These are phyloP conservation scores for Bruguiera gymnorhiza DNA, from an alignment of 345 rosid species.

Conservation along the genomic window DNA sequence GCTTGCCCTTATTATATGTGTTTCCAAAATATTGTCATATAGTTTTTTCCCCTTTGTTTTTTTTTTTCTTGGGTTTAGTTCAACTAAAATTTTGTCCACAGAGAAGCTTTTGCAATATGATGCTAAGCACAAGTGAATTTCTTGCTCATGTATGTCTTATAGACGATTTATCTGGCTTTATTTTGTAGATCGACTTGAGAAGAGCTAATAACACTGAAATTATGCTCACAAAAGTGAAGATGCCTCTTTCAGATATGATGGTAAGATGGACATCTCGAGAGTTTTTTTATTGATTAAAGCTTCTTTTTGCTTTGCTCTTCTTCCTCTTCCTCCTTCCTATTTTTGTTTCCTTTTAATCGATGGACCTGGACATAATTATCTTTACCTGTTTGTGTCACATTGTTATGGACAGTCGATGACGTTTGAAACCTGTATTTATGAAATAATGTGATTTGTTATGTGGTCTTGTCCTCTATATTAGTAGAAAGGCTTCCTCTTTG, in stretches of 20 bases:
- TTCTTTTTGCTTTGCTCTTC: background rate
- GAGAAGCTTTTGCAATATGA: background rate
- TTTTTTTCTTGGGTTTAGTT: background rate
- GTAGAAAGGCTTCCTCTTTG: background rate
- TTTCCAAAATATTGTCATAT: background rate
- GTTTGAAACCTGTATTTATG: background rate
- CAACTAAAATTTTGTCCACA: background rate
- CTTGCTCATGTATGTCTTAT: background rate
- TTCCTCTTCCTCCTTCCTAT: background rate
- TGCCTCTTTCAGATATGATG: constrained; percentile 99
- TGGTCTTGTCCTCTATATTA: background rate
- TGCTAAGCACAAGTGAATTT: background rate
- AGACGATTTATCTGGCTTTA: constrained; percentile 8
- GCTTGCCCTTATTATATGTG: no score
- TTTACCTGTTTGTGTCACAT: background rate
- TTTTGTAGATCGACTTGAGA: constrained; percentile 78
- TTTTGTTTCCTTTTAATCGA: no score
- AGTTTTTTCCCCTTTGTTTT: background rate
- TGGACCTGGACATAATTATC: background rate
- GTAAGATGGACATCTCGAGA: constrained; percentile 44
- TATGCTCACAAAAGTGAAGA: constrained; percentile 99
- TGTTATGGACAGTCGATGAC: background rate
- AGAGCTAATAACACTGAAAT: constrained; percentile 99
- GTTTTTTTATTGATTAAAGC: background rate
- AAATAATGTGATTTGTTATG: background rate